Evolutionary conservation across 176 grass and related monocot genomes (phyloP), one percentile per base, ranked within the genome.

Genomic region (Oryza glaberrima): DNA sequence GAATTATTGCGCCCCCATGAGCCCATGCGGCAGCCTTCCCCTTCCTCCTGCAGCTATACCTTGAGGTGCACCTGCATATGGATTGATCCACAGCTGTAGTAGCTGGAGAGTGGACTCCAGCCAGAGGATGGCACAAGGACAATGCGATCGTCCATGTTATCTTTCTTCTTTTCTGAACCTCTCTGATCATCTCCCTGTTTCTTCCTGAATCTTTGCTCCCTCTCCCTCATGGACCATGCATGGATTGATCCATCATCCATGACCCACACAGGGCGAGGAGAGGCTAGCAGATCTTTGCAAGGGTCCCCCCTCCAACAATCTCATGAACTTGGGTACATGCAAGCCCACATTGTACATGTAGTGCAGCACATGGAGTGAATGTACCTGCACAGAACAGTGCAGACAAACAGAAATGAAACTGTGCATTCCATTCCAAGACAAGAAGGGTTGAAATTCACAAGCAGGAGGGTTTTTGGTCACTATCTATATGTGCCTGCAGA

Each of bases 61-160:
- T 19, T 17, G 43, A 44, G 41, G 0, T 1, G 14, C 48, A 16
- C 10, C 44, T 46, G 14, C 48, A 9, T 9, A 8, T 43, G 30
- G 30, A 32, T 32, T 32, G 30, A 2, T 43, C 41, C 41, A 9
- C 41, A 43, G 41, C 43, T 44, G 43, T 11, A 16, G 49, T 23
- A 11, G n/a, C 58, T 23, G 58, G 58, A 58, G 22, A 28, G 72
- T 74, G 72, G 72, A 74, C 12, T 49, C 71, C 45, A 48, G 70
- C 14, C 70, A 32, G 30, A 49, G 71, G 17, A 58, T 4, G 13
- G 48, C 6, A 19, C 16, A 20, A 58, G 17, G 6, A 58, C 5
- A 17, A 58, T 3, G 20, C 36, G 25, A 45, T 72, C 41, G 58
- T 23, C 20, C 58, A 23, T 58, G 17, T 6, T 15, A 1, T 52